Evolutionary conservation across 1,284 basidiomycete genomes (phyloP).

Genomic region (Entoloma clypeatum): DNA sequence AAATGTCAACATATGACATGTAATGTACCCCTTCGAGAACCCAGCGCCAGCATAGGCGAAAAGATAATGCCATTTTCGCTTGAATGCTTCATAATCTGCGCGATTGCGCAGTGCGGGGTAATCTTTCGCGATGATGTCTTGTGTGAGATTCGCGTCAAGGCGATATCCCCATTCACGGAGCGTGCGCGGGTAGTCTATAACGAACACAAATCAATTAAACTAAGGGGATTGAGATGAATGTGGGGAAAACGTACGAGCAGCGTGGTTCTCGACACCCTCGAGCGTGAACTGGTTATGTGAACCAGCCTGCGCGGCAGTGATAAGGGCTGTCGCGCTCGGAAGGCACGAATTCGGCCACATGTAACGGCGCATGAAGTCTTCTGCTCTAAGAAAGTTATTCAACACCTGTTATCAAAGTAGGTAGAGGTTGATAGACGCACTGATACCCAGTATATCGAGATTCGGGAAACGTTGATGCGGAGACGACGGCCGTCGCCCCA

Average conservation of each 20-base stretch:
- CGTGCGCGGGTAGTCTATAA: conserved; percentile 88
- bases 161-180: conserved; percentile 85
- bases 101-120: conserved; percentile 53
- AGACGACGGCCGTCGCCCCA: conserved; percentile 71
- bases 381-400: conserved; percentile 44
- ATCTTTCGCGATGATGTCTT: conserved; percentile 51
- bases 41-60: conserved; percentile 75
- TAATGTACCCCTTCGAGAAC: conserved; percentile 72
- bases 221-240: not conserved
- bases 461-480: conserved; percentile 84
- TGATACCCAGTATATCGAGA: conserved; percentile 65
- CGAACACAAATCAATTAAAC: too few species aligned
- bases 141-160: conserved; percentile 59
- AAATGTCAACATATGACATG: conserved; percentile 73
- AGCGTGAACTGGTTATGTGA: conserved; percentile 76
- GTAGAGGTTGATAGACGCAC: conserved; percentile 36
- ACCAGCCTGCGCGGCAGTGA: conserved; percentile 61
- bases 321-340: conserved; percentile 74
- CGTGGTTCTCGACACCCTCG: conserved; percentile 84
- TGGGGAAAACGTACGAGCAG: conserved; percentile 53
- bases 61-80: conserved; percentile 74
- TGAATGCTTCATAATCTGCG: conserved; percentile 59
- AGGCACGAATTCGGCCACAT: conserved; percentile 92
- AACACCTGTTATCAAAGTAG: conserved; percentile 7
- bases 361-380: conserved; percentile 88